Evolutionary conservation across 441 rosid genomes (phyloP).

Genomic region (Eruca vesicaria): DNA sequence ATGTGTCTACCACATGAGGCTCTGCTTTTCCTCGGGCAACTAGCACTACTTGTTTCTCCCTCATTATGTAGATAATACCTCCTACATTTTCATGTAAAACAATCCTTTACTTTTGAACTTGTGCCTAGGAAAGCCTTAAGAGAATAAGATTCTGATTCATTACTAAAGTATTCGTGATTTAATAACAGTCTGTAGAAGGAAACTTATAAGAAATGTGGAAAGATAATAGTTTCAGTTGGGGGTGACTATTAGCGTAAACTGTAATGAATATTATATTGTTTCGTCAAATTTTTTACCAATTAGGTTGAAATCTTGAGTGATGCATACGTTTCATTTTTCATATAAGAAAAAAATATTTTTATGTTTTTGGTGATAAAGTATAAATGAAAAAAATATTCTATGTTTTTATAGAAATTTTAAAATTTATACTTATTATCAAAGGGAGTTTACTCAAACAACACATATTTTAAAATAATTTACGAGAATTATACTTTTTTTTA

Average conservation of each 20-base stretch:
- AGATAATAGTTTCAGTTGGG: neutral
- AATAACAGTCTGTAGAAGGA: neutral
- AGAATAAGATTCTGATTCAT: neutral
- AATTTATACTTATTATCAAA: neutral
- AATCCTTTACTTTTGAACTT: slow-evolving; percentile 2
- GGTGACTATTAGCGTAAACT: neutral
- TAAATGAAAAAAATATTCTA: no score
- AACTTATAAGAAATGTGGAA: neutral
- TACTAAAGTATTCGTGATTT: neutral
- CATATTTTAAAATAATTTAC: no score
- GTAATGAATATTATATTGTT: neutral
- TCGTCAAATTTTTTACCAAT: neutral
- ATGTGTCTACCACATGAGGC: slow-evolving; percentile 26
- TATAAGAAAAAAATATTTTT: no score
- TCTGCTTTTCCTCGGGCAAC: slow-evolving; percentile 28
- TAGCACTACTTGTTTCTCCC: slow-evolving; percentile 5
- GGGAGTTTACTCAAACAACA: no score
- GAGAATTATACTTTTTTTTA: no score
- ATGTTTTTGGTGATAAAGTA: neutral
- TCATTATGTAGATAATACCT: neutral
- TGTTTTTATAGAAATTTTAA: no score
- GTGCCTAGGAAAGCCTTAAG: neutral
- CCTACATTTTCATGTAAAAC: neutral
- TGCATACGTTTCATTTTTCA: neutral
- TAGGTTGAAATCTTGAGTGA: neutral